These are phyloP conservation scores for Tagetes erecta DNA, from an alignment of 129 eudicot species.

Conservation along the genomic window DNA sequence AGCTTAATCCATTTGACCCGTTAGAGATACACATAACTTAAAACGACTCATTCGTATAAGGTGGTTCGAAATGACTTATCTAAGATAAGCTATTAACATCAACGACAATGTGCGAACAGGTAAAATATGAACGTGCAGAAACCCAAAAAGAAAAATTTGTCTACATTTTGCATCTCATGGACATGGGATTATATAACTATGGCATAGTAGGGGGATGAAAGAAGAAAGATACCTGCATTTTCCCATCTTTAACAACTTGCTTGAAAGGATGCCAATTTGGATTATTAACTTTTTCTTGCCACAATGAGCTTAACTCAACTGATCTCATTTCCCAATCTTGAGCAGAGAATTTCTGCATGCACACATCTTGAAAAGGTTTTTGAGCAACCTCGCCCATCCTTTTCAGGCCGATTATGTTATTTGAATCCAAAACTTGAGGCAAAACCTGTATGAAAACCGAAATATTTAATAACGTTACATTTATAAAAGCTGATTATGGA, in stretches of 20 bases:
- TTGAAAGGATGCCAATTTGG: slow-evolving; percentile 64
- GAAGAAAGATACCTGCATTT: slow-evolving; percentile 40
- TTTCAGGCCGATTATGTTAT: slow-evolving; percentile 44
- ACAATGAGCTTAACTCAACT: slow-evolving; percentile 47
- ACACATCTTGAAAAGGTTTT: slow-evolving; percentile 59
- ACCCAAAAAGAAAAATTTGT: background rate
- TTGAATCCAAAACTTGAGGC: slow-evolving; percentile 37
- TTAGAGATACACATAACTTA: background rate
- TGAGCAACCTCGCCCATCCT: slow-evolving; percentile 70
- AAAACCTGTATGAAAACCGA: slow-evolving; percentile 36
- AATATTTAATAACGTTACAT: background rate
- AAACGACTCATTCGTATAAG: background rate
- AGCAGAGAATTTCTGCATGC: slow-evolving; percentile 47
- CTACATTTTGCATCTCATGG: background rate
- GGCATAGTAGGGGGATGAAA: background rate
- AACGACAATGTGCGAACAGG: background rate
- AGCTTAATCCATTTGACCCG: slow-evolving; percentile 10
- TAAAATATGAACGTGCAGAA: background rate
- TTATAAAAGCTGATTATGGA: slow-evolving; percentile 13
- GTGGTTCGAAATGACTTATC: background rate
- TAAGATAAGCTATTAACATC: background rate
- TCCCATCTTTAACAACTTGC: slow-evolving; percentile 44
- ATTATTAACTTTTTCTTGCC: slow-evolving; percentile 64
- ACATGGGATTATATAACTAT: background rate
- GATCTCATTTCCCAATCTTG: slow-evolving; percentile 51